Conservation (phyloP, 2,329 filamentous ascomycete species). For the Aspergillus latus region DNA sequence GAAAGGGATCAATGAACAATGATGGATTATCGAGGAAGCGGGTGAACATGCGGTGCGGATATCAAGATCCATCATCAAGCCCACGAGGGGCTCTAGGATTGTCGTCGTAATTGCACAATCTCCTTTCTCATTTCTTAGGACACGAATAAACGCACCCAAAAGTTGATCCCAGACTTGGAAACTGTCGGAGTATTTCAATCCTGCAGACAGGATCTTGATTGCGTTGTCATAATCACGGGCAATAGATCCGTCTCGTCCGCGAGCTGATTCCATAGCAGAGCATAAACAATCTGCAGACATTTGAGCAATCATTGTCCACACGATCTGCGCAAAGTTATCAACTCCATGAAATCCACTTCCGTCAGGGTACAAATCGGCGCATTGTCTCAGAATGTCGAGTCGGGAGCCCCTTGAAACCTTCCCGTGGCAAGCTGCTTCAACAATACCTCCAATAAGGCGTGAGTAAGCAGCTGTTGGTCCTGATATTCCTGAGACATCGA, state of each 20-base stretch:
- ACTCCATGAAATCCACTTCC: conserved; percentile 15
- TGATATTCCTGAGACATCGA: conserved; percentile 19
- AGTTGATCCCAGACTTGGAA: conserved; percentile 50
- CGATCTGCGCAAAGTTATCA: conserved; percentile 21
- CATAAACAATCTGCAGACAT: conserved; percentile 42
- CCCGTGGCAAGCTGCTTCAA: conserved; percentile 36
- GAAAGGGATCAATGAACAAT: conserved; percentile 39
- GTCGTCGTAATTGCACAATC: conserved; percentile 65
- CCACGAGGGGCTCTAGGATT: conserved; percentile 70
- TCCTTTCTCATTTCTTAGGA: conserved; percentile 63
- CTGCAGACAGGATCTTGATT: conserved; percentile 65
- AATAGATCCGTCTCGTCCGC: conserved; percentile 54
- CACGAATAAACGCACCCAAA: conserved; percentile 57
- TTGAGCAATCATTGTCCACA: conserved; percentile 40
- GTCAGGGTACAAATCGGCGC: conserved; percentile 30
- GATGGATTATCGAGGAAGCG: conserved; percentile 32
- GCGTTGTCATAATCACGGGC: conserved; percentile 67
- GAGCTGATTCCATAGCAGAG: conserved; percentile 40
- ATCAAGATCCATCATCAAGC: conserved; percentile 43
- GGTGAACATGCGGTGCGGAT: conserved; percentile 36
- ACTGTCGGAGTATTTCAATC: conserved; percentile 40
- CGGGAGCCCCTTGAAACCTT: conserved; percentile 37
- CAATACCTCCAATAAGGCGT: conserved; percentile 29
- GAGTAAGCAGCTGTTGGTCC: conserved; percentile 29
- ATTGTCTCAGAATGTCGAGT: conserved; percentile 41